Percentiles rank a stretch among this genome's conserved stretches.
These are phyloP conservation scores for Orbilia blumenaviensis DNA, from an alignment of 2,329 filamentous ascomycete genomes.

Conservation along the genomic window DNA sequence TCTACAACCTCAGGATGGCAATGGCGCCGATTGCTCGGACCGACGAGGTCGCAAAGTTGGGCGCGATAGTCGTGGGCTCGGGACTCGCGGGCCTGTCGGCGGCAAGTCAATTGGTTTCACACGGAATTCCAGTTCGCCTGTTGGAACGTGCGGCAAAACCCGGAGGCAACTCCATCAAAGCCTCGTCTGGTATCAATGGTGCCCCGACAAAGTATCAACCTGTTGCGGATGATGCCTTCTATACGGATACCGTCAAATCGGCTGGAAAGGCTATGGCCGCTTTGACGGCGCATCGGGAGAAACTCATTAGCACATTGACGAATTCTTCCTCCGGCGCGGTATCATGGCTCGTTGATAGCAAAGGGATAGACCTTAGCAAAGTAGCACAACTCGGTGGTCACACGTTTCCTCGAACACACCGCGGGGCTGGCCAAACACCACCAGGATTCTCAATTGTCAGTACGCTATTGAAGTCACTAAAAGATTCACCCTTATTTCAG, in stretches of 20 bases:
- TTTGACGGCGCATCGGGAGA: constrained; percentile 59
- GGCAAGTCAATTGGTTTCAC: constrained; percentile 67
- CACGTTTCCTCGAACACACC: constrained; percentile 67
- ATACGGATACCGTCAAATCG: constrained; percentile 68
- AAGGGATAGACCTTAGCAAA: constrained; percentile 69
- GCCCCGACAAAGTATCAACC: constrained; percentile 69
- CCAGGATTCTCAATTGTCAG: constrained; percentile 70
- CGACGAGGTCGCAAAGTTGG: constrained; percentile 18
- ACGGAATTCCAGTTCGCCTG: constrained; percentile 67
- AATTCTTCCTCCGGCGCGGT: constrained; percentile 65
- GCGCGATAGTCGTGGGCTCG: constrained; percentile 71
- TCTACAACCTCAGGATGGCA: constrained; percentile 20
- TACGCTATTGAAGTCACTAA: constrained; percentile 66
- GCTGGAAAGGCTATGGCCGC: constrained; percentile 62
- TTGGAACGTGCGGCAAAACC: constrained; percentile 70
- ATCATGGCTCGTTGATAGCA: constrained; percentile 68
- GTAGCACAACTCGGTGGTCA: constrained; percentile 72
- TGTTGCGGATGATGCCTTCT: constrained; percentile 63
- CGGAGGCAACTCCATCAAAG: constrained; percentile 73
- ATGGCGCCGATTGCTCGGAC: constrained; percentile 5
- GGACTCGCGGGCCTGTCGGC: constrained; percentile 72
- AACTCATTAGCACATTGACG: constrained; percentile 66
- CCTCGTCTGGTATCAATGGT: constrained; percentile 73
- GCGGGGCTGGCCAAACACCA: constrained; percentile 67
- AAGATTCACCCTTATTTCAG: constrained; percentile 65